Evolutionary conservation across 768 basidiomycete genomes (phyloP).

Genomic region (Exsudoporus frostii): DNA sequence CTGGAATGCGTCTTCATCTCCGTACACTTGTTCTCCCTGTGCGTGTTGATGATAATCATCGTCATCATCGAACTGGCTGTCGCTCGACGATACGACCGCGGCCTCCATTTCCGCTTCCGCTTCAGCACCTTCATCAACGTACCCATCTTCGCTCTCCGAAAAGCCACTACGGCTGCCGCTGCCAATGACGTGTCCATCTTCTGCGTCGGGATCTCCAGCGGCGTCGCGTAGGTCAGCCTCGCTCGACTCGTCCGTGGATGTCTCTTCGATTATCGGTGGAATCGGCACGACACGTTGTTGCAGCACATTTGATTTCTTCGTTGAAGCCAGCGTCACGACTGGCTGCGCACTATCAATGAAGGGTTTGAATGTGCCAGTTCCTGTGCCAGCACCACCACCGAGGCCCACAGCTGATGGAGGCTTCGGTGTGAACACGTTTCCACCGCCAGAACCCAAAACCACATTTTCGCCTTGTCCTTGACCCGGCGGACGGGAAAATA

Average conservation of each 20-base stretch:
- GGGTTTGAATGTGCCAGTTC: constrained; percentile 34
- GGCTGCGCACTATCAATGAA: constrained; percentile 30
- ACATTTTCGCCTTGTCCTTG: constrained; percentile 41
- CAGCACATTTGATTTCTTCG: constrained; percentile 18
- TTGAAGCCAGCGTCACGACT: constrained; percentile 14
- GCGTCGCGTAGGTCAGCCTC: constrained; percentile 21
- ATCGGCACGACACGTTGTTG: constrained; percentile 19
- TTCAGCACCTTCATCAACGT: constrained; percentile 28
- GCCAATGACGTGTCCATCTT: constrained; percentile 25
- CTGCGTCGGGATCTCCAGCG: constrained; percentile 21
- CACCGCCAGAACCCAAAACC: constrained; percentile 13
- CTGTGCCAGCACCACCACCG: constrained; percentile 3
- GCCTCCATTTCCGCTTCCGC: constrained; percentile 26
- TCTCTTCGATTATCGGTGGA: constrained; percentile 24
- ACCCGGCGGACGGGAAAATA: constrained; percentile 65
- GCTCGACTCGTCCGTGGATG: constrained; percentile 33
- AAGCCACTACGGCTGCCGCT: constrained; percentile 29
- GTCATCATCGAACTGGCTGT: constrained; percentile 32
- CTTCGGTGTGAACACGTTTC: constrained; percentile 45
- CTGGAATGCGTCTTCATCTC: constrained; percentile 25
- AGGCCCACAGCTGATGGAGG: constrained; percentile 22
- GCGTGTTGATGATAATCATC: constrained; percentile 20
- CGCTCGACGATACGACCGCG: constrained; percentile 27
- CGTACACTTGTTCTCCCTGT: constrained; percentile 12
- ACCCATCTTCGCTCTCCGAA: constrained; percentile 36